Evolutionary conservation across 345 rosid species (phyloP).

Genomic region (Eucalyptus marginata): DNA sequence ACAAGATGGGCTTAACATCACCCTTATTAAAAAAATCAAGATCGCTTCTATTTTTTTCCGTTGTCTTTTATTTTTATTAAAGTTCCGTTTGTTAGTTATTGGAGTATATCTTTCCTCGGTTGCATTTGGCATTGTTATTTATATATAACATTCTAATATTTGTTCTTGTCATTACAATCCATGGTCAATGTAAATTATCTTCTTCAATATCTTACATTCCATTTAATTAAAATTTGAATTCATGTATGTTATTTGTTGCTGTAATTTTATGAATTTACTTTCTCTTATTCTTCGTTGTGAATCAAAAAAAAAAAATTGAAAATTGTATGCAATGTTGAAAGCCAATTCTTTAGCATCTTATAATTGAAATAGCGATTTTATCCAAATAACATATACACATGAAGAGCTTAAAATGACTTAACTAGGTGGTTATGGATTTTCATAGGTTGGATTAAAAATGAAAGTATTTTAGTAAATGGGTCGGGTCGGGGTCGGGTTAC

Average conservation of each 20-base stretch:
- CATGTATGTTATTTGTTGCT: not conserved
- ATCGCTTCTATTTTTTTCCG: not conserved
- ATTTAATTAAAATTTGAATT: not conserved
- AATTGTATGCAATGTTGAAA: not conserved
- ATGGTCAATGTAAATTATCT: not conserved
- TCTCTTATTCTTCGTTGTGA: not conserved
- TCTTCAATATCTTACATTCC: not conserved
- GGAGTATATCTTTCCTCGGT: not conserved
- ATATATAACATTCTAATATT: not conserved
- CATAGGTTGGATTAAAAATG: not conserved
- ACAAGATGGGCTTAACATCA: not conserved
- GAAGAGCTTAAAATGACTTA: not conserved
- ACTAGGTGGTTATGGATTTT: not conserved
- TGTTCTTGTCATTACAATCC: not conserved
- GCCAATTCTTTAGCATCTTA: not conserved
- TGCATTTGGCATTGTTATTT: not conserved
- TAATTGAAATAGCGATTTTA: not conserved
- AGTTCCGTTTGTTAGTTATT: not conserved
- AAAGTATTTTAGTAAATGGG: not conserved
- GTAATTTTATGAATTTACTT: not conserved
- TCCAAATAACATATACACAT: not conserved
- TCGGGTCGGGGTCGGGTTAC: accelerated
- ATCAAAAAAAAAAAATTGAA: not conserved
- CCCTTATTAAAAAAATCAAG: not conserved
- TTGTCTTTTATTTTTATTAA: not conserved